phyloP scores from a whole-genome alignment of 2,329 filamentous ascomycete species.

The Tolypocladium paradoxum region DNA sequence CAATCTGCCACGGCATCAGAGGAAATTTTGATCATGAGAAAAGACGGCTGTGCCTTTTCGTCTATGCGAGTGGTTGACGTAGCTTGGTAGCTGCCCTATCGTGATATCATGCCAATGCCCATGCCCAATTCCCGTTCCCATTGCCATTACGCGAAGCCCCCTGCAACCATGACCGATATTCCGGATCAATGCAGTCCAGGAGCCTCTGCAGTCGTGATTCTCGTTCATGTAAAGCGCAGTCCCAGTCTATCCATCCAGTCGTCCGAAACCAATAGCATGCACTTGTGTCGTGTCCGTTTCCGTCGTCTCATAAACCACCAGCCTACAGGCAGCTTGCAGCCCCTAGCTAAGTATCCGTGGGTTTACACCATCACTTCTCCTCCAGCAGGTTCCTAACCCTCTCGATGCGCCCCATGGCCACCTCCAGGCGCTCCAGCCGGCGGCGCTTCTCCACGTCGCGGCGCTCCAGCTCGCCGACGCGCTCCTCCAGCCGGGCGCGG shows the following conservation, averaged over 20 bases:
- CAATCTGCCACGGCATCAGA: background rate
- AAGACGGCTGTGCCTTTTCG: background rate
- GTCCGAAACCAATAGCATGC: background rate
- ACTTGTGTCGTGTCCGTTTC: background rate
- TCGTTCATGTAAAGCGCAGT: background rate
- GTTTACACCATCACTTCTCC: slow-evolving; percentile 12
- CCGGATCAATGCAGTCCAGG: background rate
- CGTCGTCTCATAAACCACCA: background rate
- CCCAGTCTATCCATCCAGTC: background rate
- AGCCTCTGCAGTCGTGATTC: background rate
- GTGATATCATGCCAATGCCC: background rate
- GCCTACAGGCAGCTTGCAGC: too few species aligned
- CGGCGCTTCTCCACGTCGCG: slow-evolving; percentile 60
- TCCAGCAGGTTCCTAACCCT: slow-evolving; percentile 53
- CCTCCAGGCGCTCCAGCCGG: slow-evolving; percentile 60
- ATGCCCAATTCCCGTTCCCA: background rate
- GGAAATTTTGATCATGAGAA: background rate
- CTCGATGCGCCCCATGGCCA: slow-evolving; percentile 60
- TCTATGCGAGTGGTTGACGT: background rate
- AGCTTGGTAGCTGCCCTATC: background rate
- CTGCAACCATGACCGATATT: background rate
- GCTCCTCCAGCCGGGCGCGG: slow-evolving; percentile 58
- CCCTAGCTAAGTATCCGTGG: too few species aligned
- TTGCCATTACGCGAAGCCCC: background rate
- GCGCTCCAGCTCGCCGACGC: slow-evolving; percentile 56